Evolutionary conservation across 202 grass and related monocot species (phyloP), one percentile per base, ranked within the genome.

Genomic region (Eragrostis tef): DNA sequence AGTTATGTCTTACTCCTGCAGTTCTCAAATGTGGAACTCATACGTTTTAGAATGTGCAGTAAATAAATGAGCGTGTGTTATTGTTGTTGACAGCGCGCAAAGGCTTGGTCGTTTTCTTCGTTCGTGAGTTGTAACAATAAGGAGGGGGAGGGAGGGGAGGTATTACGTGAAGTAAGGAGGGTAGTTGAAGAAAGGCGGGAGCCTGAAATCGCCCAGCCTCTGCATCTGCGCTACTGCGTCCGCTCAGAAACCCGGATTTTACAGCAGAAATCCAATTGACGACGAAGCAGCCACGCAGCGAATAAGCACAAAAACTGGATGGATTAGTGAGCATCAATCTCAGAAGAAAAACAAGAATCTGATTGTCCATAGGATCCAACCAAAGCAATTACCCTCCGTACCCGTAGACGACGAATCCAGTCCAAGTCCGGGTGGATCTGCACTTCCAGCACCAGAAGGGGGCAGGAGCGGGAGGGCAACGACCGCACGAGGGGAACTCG

Each of bases 101-200:
- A 39, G 11, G 62, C 49, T 27, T 74, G 3, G 9, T 59, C n/a
- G 29, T 20, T 53, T 20, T 48, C 17, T 68, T 66, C 53, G 29
- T 0, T 9, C 3, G 45, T 51, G 50, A 66, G 29, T 48, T 45
- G 17, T 2, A 14, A 66, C 10, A 12, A 7, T 34, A 56, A n/a
- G 62, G 57, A 47, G 39, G 14, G 9, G 29, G 49, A 80, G 17
- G 4, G 13, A 39, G 17, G 45, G n/a, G 66, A 31, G 41, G 29
- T 61, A 86, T 93, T 96, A 96, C 93, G 89, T 99, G 75, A 99
- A 99, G 88, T 92, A 96, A 6, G 93, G 91, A 4, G 90, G 96
- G 84, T 96, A 99, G 79, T 89, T 99, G 85, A 99, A 96, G 87
- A 89, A 93, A 8, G 78, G 78, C 7, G 92, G 91, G 34, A 93